phyloP scores from a whole-genome alignment of 1,284 basidiomycete species.

The Cryptococcus hybrid region DNA sequence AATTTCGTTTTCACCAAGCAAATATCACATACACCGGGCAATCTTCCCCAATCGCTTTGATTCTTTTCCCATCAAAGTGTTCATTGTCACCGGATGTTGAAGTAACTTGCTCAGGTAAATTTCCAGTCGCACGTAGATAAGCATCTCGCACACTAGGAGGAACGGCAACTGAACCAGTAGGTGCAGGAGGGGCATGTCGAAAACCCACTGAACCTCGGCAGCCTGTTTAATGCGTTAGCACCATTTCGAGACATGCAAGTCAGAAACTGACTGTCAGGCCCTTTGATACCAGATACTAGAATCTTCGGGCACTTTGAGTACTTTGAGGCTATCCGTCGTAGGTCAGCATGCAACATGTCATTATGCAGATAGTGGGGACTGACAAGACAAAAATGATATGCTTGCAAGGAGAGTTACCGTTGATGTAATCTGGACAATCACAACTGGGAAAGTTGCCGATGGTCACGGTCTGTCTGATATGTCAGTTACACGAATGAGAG shows the following conservation, averaged over 20 bases:
- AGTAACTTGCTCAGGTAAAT: constrained; percentile 1
- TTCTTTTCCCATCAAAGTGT: neutral
- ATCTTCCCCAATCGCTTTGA: constrained; percentile 30
- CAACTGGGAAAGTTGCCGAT: constrained; percentile 25
- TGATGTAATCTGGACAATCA: constrained; percentile 39
- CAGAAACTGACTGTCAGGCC: constrained; percentile 24
- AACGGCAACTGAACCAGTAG: constrained; percentile 18
- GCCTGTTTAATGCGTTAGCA: constrained; percentile 10
- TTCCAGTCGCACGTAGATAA: constrained; percentile 26
- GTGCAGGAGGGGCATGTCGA: constrained; percentile 18
- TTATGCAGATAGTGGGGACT: constrained; percentile 1
- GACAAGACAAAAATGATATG: constrained; percentile 44
- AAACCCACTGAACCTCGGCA: constrained; percentile 20
- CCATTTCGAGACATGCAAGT: neutral
- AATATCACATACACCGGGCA: constrained; percentile 34
- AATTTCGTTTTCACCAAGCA: neutral
- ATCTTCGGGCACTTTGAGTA: constrained; percentile 28
- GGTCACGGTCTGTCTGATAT: constrained; percentile 20
- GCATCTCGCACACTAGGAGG: constrained; percentile 15
- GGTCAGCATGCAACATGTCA: neutral
- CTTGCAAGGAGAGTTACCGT: constrained; percentile 39
- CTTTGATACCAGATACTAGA: constrained; percentile 34
- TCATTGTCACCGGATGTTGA: neutral
- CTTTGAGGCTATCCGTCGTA: constrained; percentile 27
- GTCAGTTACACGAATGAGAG: too few relatives aligned